These are phyloP conservation scores for Epichloe aotearoae DNA, from an alignment of 2,329 filamentous ascomycete genomes.

Conservation along the genomic window DNA sequence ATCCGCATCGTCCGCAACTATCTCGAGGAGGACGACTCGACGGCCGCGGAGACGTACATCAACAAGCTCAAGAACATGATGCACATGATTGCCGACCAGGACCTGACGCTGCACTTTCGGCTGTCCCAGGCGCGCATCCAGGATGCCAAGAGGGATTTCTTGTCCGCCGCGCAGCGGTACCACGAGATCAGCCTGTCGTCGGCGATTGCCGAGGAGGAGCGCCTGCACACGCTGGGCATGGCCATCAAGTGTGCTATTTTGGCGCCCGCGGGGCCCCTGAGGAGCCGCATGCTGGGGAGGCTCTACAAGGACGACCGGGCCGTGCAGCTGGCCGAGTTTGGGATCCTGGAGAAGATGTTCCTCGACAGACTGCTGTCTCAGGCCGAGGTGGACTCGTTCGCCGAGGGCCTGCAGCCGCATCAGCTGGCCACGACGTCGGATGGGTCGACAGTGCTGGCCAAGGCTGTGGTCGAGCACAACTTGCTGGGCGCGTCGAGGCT, in stretches of 20 bases:
- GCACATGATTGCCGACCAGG: slow-evolving; percentile 59
- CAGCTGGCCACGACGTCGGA: slow-evolving; percentile 84
- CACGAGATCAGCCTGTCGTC: slow-evolving; percentile 70
- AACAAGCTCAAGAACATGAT: slow-evolving; percentile 95
- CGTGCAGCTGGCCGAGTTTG: slow-evolving; percentile 60
- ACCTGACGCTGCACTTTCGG: slow-evolving; percentile 71
- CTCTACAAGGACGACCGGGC: slow-evolving; percentile 91
- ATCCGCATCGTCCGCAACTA: slow-evolving; percentile 90
- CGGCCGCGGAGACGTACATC: slow-evolving; percentile 70
- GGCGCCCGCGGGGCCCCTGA: slow-evolving; percentile 75
- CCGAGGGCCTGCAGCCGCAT: slow-evolving; percentile 66
- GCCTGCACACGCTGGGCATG: slow-evolving; percentile 69
- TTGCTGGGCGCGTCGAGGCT: slow-evolving; percentile 71
- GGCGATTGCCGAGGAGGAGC: slow-evolving; percentile 73
- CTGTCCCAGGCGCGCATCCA: slow-evolving; percentile 87
- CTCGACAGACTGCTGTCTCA: slow-evolving; percentile 71
- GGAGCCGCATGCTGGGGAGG: slow-evolving; percentile 65
- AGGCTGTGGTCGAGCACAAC: slow-evolving; percentile 93
- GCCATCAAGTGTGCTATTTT: slow-evolving; percentile 88
- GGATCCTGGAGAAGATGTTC: slow-evolving; percentile 96
- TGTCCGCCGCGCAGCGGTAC: slow-evolving; percentile 79
- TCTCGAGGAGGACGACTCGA: slow-evolving; percentile 85
- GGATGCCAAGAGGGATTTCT: slow-evolving; percentile 79
- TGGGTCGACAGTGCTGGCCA: slow-evolving; percentile 82
- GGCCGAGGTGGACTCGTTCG: slow-evolving; percentile 77